These are phyloP conservation scores for Clarireedia paspali DNA, from an alignment of 2,329 filamentous ascomycete species.

Conservation along the genomic window DNA sequence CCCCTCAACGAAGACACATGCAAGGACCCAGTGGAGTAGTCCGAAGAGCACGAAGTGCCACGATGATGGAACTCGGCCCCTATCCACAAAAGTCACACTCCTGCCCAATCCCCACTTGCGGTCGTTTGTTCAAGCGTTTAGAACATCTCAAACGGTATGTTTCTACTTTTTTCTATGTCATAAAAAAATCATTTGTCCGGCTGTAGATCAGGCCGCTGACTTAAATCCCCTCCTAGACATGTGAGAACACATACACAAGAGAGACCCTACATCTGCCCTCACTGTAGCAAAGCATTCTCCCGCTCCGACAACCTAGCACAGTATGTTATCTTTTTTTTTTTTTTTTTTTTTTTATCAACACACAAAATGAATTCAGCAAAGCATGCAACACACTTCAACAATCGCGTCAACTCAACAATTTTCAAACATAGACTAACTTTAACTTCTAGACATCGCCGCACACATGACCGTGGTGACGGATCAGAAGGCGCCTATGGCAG, in stretches of 20 bases:
- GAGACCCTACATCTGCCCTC: conserved; percentile 92
- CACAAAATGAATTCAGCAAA: conserved; percentile 16
- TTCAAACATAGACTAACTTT: conserved; percentile 20
- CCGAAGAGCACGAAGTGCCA: conserved; percentile 86
- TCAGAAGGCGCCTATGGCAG: conserved; percentile 51
- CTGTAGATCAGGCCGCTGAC: conserved; percentile 40
- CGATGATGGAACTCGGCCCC: conserved; percentile 91
- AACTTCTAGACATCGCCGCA: conserved; percentile 54
- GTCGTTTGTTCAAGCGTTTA: conserved; percentile 95
- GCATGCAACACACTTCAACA: conserved; percentile 28
- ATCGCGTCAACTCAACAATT: conserved; percentile 15
- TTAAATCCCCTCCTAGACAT: conserved; percentile 55
- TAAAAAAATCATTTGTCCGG: conserved; percentile 22
- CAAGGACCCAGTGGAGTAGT: conserved; percentile 68
- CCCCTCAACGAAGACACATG: conserved; percentile 58
- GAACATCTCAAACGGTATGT: conserved; percentile 98
- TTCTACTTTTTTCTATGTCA: conserved; percentile 33
- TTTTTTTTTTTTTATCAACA: background rate
- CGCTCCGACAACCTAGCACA: conserved; percentile 98
- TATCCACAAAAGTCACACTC: conserved; percentile 98
- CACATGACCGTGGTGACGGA: conserved; percentile 74
- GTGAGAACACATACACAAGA: conserved; percentile 99
- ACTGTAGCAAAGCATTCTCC: conserved; percentile 98
- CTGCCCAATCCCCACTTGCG: conserved; percentile 97
- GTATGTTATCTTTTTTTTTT: conserved; percentile 45